Evolutionary conservation across 371 early-diverging fungal genomes (phyloP), one percentile per base, ranked within the genome.

Genomic region (Umbelopsis sp.): DNA sequence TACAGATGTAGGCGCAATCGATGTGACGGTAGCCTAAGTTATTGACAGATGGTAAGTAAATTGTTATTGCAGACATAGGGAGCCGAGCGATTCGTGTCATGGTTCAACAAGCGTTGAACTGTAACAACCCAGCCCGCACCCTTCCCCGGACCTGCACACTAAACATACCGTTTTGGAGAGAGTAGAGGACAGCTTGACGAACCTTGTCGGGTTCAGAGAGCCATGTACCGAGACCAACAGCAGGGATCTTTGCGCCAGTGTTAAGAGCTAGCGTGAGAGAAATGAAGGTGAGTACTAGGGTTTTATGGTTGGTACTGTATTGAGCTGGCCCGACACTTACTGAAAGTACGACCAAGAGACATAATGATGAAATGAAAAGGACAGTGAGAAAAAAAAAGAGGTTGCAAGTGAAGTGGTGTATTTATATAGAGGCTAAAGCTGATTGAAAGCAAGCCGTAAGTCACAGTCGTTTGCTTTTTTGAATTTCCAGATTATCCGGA

Each of bases 11-110:
- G 44, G 93, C 93, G 51, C 89, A 86, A 74, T 94, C 94, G 65
- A 95, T 89, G 69, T 91, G 91, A 50, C 93, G 85, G 80, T 93
- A 94, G 24, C 78, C 73, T 73, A 37, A 41, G 41, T 41, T 2
- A 41, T 5, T 7, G 7, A 7, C 7, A 41, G 41, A 41, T 4
- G 7, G 41, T 41, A 41, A 41, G 41, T 41, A 38, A 4, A 38
- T 22, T 22, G 22, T 38, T 7, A 38, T 38, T 38, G 38, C 38
- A 38, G 4, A 38, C 10, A 7, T 7, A 38, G 38, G 4, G 38
- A 10, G 38, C 38, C 38, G 41, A 41, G 41, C 10, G 12, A 7
- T 7, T 41, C 2, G 41, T 41, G 41, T 7, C 7, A 7, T 41
- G 41, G 12, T 3, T 7, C 41, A 2, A 7, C 1, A 41, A 41